These are phyloP conservation scores for Aspergillus cavernicola DNA, from an alignment of 495 filamentous ascomycete genomes.

Conservation along the genomic window DNA sequence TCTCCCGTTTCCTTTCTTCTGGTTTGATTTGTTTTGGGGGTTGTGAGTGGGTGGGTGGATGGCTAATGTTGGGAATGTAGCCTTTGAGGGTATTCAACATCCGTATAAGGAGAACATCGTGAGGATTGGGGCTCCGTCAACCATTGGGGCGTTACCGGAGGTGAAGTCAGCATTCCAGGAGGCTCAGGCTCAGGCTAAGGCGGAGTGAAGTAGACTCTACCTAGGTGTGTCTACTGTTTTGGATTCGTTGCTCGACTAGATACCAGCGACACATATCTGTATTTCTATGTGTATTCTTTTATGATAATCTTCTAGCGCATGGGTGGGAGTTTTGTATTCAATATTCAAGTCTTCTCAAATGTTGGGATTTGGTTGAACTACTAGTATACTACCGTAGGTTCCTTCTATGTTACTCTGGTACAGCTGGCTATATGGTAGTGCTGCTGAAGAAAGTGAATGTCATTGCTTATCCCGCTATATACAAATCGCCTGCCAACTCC, in stretches of 20 bases:
- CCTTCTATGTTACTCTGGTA: too few species aligned
- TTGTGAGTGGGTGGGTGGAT: background rate
- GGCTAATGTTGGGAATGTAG: conserved; percentile 36
- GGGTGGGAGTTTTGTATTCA: conserved; percentile 42
- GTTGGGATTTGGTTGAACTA: background rate
- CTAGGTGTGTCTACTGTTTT: conserved; percentile 6
- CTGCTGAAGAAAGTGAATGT: conserved; percentile 5
- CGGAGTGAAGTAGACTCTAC: conserved; percentile 11
- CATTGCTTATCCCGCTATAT: conserved; percentile 23
- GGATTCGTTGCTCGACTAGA: conserved; percentile 13
- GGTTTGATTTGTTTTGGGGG: background rate
- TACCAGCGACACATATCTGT: conserved; percentile 18
- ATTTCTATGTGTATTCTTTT: conserved; percentile 31
- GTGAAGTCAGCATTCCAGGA: conserved; percentile 46
- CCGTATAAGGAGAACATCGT: conserved; percentile 89
- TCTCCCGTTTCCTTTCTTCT: background rate
- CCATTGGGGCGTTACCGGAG: conserved; percentile 40
- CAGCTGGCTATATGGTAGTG: too few species aligned
- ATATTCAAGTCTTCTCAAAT: background rate
- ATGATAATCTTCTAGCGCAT: conserved; percentile 45
- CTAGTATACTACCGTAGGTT: too few species aligned
- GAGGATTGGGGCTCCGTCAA: conserved; percentile 55
- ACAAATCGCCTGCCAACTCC: conserved; percentile 22
- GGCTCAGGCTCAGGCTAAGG: conserved; percentile 28
- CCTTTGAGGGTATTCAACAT: conserved; percentile 86